Evolutionary conservation across 306 rosid species (phyloP).

Genomic region (Potentilla sterilis): DNA sequence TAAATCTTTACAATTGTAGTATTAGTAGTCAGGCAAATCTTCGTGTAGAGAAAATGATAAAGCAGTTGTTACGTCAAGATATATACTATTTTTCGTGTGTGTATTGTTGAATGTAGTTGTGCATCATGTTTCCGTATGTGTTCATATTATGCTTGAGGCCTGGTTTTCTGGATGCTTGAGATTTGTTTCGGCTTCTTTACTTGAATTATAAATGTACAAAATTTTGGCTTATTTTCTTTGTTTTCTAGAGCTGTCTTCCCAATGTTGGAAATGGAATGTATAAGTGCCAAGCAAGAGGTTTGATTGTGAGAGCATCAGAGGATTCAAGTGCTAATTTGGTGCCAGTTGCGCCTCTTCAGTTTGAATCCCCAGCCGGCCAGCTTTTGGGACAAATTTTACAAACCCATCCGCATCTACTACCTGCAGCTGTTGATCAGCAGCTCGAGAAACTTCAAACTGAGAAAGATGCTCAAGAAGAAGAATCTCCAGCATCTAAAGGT

Average conservation of each 20-base stretch:
- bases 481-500: conserved; percentile 40
- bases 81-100: background rate
- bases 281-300: conserved; percentile 56
- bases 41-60: background rate
- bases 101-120: background rate
- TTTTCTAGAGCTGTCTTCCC: conserved; percentile 45
- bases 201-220: background rate
- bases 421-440: conserved; percentile 83
- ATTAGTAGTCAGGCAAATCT: background rate
- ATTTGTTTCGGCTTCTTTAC: background rate
- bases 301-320: conserved; percentile 60
- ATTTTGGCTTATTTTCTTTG: background rate
- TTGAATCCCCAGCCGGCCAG: conserved; percentile 86
- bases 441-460: conserved; percentile 81
- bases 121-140: background rate
- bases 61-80: background rate
- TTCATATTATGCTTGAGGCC: background rate
- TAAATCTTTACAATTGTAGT: background rate
- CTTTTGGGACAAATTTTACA: conserved; percentile 81
- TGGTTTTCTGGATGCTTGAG: background rate
- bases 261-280: conserved; percentile 46
- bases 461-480: conserved; percentile 49
- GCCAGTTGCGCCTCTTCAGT: conserved; percentile 72
- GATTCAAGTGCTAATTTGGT: conserved; percentile 53
- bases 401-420: conserved; percentile 83